These are phyloP conservation scores for Dictyostelium brefeldianum DNA, from an alignment of 78 protist species.

Conservation along the genomic window DNA sequence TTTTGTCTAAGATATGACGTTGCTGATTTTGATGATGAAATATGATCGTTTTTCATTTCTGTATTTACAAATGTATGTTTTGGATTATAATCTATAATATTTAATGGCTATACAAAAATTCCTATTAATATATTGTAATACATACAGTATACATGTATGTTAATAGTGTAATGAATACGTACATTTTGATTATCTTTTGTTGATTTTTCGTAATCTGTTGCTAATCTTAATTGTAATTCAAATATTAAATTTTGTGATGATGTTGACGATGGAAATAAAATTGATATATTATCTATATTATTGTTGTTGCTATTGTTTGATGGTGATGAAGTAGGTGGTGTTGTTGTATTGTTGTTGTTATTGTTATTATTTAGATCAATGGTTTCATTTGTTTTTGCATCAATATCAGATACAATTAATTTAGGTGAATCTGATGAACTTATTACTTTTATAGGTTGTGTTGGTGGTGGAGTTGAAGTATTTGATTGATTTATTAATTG, in stretches of 20 bases:
- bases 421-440: neutral
- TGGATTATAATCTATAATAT: conserved; percentile 70
- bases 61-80: conserved; percentile 66
- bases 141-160: neutral
- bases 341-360: neutral
- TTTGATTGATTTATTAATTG: neutral
- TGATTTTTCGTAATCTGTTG: conserved; percentile 27
- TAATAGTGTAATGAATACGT: neutral
- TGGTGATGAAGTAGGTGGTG: neutral
- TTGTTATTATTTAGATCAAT: neutral
- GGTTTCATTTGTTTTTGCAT: neutral
- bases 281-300: neutral
- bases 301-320: neutral
- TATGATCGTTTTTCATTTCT: conserved; percentile 72
- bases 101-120: conserved; percentile 23
- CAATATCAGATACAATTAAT: conserved; percentile 2
- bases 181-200: conserved; percentile 33
- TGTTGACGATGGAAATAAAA: conserved; percentile 44
- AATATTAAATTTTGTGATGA: conserved; percentile 64
- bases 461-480: conserved; percentile 19
- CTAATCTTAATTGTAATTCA: conserved; percentile 44
- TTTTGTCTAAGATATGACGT: conserved; percentile 61
- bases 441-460: neutral
- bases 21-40: conserved; percentile 57
- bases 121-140: neutral